Conservation (phyloP, 129 eudicot species). For the Chrysanthemum seticuspe region DNA sequence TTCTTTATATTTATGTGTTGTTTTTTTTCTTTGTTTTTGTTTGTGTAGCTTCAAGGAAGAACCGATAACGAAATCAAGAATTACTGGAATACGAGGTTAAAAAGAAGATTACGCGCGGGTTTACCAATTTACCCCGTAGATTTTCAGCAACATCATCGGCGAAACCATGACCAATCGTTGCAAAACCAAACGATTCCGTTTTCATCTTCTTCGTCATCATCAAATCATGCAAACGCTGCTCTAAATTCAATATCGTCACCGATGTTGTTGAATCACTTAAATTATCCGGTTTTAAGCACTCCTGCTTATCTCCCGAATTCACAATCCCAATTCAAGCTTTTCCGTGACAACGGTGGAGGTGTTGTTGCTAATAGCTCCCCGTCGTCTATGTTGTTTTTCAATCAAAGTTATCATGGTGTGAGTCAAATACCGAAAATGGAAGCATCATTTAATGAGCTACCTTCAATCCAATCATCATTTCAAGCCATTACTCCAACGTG, state of each 20-base stretch:
- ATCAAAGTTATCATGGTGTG: slow-evolving; percentile 28
- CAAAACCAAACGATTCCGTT: slow-evolving; percentile 32
- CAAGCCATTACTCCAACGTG: slow-evolving; percentile 41
- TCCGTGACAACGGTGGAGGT: too few species aligned
- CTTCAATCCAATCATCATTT: slow-evolving; percentile 63
- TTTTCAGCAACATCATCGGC: slow-evolving; percentile 28
- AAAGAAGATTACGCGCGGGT: slow-evolving; percentile 74
- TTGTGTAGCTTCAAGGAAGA: slow-evolving; percentile 77
- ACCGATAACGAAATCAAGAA: slow-evolving; percentile 96
- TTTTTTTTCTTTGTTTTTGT: not conserved
- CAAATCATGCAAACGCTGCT: slow-evolving; percentile 22
- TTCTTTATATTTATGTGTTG: not conserved
- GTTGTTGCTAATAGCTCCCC: slow-evolving; percentile 18
- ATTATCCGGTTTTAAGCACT: slow-evolving; percentile 23
- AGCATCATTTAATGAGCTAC: slow-evolving; percentile 43
- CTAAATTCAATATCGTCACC: slow-evolving; percentile 34
- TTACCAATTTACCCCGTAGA: slow-evolving; percentile 78
- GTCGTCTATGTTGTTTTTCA: slow-evolving; percentile 29
- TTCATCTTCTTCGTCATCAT: slow-evolving; percentile 34
- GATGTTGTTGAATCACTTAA: slow-evolving; percentile 21
- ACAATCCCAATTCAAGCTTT: slow-evolving; percentile 11
- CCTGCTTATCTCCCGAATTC: slow-evolving; percentile 29
- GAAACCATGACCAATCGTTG: slow-evolving; percentile 27
- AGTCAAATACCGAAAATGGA: slow-evolving; percentile 12
- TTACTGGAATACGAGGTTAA: slow-evolving; percentile 89